Evolutionary conservation across 345 rosid species (phyloP).

Genomic region (Durio zibethinus): DNA sequence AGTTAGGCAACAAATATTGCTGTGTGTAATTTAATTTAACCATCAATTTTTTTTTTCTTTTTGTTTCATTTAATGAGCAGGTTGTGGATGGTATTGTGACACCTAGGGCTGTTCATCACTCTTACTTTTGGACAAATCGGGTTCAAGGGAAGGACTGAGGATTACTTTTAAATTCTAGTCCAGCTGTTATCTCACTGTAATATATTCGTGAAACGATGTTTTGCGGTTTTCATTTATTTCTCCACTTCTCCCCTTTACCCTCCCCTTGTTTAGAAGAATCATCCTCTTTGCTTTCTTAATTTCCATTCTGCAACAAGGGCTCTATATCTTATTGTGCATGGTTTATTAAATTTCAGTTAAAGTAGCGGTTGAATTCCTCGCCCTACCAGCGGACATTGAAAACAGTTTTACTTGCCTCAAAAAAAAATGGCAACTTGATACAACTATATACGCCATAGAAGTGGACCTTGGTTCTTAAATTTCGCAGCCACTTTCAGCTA

Average conservation of each 20-base stretch:
- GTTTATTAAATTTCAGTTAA: too few relatives aligned
- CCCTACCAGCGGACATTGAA: not conserved
- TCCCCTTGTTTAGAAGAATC: not conserved
- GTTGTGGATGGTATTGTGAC: conserved; percentile 90
- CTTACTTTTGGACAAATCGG: conserved; percentile 97
- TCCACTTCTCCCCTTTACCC: not conserved
- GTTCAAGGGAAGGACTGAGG: conserved; percentile 89
- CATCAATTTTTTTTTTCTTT: not conserved
- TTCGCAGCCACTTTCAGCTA: not conserved
- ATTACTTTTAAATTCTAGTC: conserved; percentile 44
- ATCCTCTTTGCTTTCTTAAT: not conserved
- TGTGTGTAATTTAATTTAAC: not conserved
- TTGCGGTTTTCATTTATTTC: not conserved
- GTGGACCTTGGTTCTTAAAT: not conserved
- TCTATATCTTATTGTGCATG: not conserved
- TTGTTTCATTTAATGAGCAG: conserved; percentile 21
- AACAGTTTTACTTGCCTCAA: not conserved
- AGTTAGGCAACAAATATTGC: not conserved
- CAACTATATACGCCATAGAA: not conserved
- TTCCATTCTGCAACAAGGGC: not conserved
- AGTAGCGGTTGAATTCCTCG: not conserved
- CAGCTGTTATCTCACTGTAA: not conserved
- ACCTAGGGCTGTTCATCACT: conserved; percentile 73
- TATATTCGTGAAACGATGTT: not conserved
- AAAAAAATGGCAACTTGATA: not conserved